These are phyloP conservation scores for Scenedesmus sp. DNA, from an alignment of 163 green algal species.

Conservation along the genomic window DNA sequence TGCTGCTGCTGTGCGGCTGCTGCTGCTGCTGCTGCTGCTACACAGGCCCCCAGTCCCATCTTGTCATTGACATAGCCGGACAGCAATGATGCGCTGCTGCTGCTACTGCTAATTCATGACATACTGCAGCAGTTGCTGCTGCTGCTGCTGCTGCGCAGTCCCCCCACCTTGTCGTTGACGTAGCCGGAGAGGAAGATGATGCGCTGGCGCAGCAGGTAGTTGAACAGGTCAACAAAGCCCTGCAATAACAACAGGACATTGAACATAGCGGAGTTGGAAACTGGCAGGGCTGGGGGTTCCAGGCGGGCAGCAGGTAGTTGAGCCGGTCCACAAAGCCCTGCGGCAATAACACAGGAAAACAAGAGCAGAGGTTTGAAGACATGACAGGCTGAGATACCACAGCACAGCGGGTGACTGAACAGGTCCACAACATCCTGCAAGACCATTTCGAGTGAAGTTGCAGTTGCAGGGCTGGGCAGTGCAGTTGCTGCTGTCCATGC, in stretches of 20 bases:
- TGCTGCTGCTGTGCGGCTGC: constrained; percentile 22
- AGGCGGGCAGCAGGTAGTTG: no score
- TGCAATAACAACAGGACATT: constrained; percentile 31
- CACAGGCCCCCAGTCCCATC: no score
- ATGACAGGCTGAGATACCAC: no score
- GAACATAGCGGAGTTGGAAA: background rate
- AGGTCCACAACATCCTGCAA: no score
- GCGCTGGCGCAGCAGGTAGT: constrained; percentile 87
- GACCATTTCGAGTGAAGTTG: no score
- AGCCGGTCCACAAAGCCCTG: no score
- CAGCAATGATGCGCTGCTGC: background rate
- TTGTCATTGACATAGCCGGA: background rate
- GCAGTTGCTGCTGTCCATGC: no score
- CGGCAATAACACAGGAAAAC: no score
- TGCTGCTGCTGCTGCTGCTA: constrained; percentile 11
- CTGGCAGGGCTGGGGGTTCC: no score
- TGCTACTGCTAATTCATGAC: constrained; percentile 6
- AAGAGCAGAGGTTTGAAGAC: no score
- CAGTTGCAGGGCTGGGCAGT: no score
- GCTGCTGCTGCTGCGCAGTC: background rate
- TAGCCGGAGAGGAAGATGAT: constrained; percentile 92
- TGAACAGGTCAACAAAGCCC: constrained; percentile 79
- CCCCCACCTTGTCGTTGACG: constrained; percentile 86
- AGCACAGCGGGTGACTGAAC: no score
- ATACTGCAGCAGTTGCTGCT: background rate